Evolutionary conservation across 2,329 filamentous ascomycete genomes (phyloP).

Genomic region (Trichophyton verrucosum): DNA sequence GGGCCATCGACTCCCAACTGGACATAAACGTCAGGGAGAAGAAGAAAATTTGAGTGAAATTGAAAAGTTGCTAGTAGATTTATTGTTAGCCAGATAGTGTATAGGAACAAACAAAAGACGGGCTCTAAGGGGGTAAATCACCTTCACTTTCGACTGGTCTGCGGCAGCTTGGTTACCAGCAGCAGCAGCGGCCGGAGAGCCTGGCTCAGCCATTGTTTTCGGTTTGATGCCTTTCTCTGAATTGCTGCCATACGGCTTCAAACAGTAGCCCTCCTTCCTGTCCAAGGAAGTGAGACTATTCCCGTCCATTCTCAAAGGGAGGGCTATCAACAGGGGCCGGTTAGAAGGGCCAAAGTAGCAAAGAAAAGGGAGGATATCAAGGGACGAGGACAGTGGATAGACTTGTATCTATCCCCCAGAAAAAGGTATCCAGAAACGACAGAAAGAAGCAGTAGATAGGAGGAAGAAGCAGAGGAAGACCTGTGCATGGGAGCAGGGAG

Average conservation of each 20-base stretch:
- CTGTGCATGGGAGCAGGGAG: background rate
- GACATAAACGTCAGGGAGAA: constrained; percentile 20
- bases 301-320: background rate
- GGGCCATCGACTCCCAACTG: constrained; percentile 18
- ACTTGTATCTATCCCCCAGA: background rate
- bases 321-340: background rate
- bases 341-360: background rate
- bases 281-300: background rate
- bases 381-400: background rate
- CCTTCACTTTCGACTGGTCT: constrained; percentile 12
- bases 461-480: background rate
- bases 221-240: background rate
- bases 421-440: background rate
- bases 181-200: background rate
- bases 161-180: background rate
- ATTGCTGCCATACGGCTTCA: background rate
- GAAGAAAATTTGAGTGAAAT: constrained; percentile 20
- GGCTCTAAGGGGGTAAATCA: background rate
- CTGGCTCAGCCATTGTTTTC: background rate
- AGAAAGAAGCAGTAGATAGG: background rate
- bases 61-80: constrained; percentile 17
- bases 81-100: background rate
- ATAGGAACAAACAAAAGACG: background rate
- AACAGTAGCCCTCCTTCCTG: background rate
- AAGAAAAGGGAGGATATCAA: background rate